Base-by-base conservation (phyloP, 176 grass and related monocot genomes). In the Secale cereale region DNA sequence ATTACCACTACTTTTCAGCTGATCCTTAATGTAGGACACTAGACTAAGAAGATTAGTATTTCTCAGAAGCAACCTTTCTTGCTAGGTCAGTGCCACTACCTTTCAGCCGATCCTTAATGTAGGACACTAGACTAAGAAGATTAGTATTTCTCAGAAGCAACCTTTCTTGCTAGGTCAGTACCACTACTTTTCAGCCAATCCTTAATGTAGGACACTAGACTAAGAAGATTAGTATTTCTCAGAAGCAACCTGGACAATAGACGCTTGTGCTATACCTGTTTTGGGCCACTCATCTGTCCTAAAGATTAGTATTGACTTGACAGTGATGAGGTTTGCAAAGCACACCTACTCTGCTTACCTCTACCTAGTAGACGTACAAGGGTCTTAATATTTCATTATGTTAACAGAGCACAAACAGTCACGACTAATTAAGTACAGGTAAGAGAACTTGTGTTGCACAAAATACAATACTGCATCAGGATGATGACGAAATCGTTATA, bases 341-440 rank as follows among this genome's bases (percentile, higher is more conserved):
- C 19, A 60, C 14, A 65, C 56, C 37, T 14, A 16, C 10, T 52
- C 22, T 78, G 46, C 48, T 8, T 9, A 64, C 66, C 26, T 26
- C 8, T 17, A 48, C 29, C 12, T 31, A n/a, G 17, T 69, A 37
- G 41, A 66, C 3, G 45, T 30, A 8, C 28, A 65, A 46, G 37
- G 26, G 36, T 80, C 11, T 45, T 65, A 79, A 52, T 10, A 64
- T 74, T 86, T 86, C 27, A 7, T 65, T 39, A 56, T 83, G 30
- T 31, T 35, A 78, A 29, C 57, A 40, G 1, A 50, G 19, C 40
- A 23, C 20, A 69, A 6, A 28, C 60, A 50, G 20, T 60, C n/a
- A 7, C 10, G 8, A 9, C 28, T 76, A 11, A 13, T n/a, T 76
- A 37, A 85, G 30, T 33, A 32, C 14, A 31, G 26, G 36, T 50